Percentiles rank a stretch among this genome's conserved stretches.
phyloP scores from a whole-genome alignment of 352 stramenopile genomes.

The Phytophthora pinifolia region DNA sequence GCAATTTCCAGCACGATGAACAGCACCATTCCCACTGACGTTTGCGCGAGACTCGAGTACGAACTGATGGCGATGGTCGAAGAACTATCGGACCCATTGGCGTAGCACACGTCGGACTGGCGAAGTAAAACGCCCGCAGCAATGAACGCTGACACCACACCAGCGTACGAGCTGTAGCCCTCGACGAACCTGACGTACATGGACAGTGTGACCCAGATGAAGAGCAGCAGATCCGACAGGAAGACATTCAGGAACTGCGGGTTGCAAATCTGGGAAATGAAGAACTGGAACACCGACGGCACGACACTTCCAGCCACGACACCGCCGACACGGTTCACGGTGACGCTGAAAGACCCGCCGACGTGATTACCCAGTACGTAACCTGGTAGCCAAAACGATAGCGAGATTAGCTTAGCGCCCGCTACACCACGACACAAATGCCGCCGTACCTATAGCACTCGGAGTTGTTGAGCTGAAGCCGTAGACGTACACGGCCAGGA shows the following conservation, averaged over 20 bases:
- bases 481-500: conserved; percentile 77
- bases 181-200: conserved; percentile 77
- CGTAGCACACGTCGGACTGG: conserved; percentile 59
- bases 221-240: conserved; percentile 56
- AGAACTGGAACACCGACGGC: conserved; percentile 84
- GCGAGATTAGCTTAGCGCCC: too few relatives aligned
- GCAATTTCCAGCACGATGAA: conserved; percentile 75
- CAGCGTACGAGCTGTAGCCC: conserved; percentile 71
- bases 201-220: conserved; percentile 71
- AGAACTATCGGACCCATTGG: conserved; percentile 38
- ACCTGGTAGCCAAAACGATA: conserved; percentile 35
- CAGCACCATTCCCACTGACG: conserved; percentile 72
- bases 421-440: too few relatives aligned
- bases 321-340: conserved; percentile 79
- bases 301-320: conserved; percentile 84
- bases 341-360: conserved; percentile 77
- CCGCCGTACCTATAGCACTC: too few relatives aligned
- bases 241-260: conserved; percentile 40
- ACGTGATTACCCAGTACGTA: conserved; percentile 85
- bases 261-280: conserved; percentile 70
- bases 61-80: conserved; percentile 63
- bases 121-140: conserved; percentile 59
- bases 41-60: conserved; percentile 80
- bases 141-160: conserved; percentile 76
- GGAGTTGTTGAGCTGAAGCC: conserved; percentile 68